Evolutionary conservation across 805 yeast genomes (phyloP), one percentile per base, ranked within the genome.

Genomic region (Scheffersomyces ergatensis): DNA sequence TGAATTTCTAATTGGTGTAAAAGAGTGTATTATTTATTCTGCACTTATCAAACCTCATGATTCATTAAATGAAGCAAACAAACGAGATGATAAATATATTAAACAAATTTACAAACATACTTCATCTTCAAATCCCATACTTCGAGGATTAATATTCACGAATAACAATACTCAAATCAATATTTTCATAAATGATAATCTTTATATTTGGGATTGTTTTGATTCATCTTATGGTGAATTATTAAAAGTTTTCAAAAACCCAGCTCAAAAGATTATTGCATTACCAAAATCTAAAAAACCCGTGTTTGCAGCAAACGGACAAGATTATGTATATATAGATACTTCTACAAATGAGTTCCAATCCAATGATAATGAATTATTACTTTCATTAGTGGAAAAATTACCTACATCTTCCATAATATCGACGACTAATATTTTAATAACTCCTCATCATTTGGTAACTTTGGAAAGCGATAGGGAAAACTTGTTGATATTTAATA

Each of bases 11-110:
- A 29, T 60, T 9, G 53, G 58, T 5, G 60, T 70, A 2, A 35
- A 41, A 6, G 70, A 67, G 13, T 65, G 65, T 18, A 32, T 47
- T 1, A 33, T 69, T 0, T 60, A 59, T 40, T 43, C 58, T 9
- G 58, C 63, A 2, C 39, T 49, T 23, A 40, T 67, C 16, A 62
- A 62, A 34, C 41, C 54, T 6, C 70, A 67, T 44, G 55, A 55
- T 15, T 57, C 58, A 1, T 45, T 32, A 12, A 46, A 51, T 2
- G 54, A 54, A 14, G 57, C 50, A 6, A 59, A 53, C 34, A 67
- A 65, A 40, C 57, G 65, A 19, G 73, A 68, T 36, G 73, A 68
- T 37, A 66, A 62, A 40, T 54, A 51, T 34, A 45, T 62, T 7
- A 65, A 65, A 38, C 53, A 44, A 17, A 55, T 61, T 0, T 65